Evolutionary conservation across 1,284 basidiomycete species (phyloP).

Genomic region (Boletus chippewaensis): DNA sequence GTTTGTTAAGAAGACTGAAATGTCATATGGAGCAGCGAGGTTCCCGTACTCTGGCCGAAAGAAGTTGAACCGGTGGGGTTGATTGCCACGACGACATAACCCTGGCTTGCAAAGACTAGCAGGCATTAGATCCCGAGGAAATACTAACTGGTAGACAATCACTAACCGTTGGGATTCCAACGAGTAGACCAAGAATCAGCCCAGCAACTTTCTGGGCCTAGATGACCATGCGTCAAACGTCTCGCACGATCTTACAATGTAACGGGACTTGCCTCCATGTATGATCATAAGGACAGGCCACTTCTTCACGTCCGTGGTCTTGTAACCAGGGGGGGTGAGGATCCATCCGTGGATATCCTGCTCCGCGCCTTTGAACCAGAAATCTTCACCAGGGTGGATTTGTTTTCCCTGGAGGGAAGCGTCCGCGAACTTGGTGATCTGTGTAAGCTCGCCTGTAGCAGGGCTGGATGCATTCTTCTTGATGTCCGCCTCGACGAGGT

Average conservation of each 20-base stretch:
- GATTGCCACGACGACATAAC: conserved; percentile 78
- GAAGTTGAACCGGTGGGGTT: conserved; percentile 88
- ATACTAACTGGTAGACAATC: background rate
- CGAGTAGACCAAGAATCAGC: conserved; percentile 77
- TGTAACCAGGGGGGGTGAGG: conserved; percentile 72
- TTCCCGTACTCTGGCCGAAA: conserved; percentile 68
- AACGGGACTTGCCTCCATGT: conserved; percentile 51
- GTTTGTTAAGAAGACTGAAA: conserved; percentile 2
- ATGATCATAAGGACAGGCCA: conserved; percentile 72
- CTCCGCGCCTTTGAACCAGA: conserved; percentile 81
- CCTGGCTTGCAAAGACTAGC: conserved; percentile 71
- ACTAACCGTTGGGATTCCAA: conserved; percentile 79
- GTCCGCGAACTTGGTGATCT: conserved; percentile 58
- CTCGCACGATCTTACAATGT: background rate
- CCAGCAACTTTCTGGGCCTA: conserved; percentile 76
- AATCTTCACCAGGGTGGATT: conserved; percentile 62
- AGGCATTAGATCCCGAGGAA: background rate
- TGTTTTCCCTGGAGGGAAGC: conserved; percentile 50
- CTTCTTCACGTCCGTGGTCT: conserved; percentile 58
- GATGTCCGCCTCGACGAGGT: conserved; percentile 37
- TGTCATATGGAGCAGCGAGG: background rate
- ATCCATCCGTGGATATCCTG: conserved; percentile 77
- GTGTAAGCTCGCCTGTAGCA: conserved; percentile 37
- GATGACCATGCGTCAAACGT: conserved; percentile 5
- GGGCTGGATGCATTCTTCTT: conserved; percentile 24